Evolutionary conservation across 306 rosid species (phyloP).

Genomic region (Cyamopsis tetragonoloba): DNA sequence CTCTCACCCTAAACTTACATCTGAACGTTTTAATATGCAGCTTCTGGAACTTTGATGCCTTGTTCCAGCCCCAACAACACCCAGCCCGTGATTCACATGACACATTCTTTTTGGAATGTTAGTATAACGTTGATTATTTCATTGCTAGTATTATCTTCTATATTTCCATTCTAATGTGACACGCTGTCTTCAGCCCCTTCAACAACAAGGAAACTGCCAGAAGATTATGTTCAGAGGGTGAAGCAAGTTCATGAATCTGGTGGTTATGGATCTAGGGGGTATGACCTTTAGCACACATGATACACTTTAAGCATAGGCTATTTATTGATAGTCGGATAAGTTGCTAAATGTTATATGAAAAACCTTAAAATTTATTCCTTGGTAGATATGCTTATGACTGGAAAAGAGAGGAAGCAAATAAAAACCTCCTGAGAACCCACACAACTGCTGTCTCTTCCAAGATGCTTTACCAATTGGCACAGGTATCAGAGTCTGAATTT

Average conservation of each 20-base stretch:
- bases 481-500: slow-evolving; percentile 44
- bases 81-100: slow-evolving; percentile 99
- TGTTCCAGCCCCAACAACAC: slow-evolving; percentile 99
- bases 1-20: background rate
- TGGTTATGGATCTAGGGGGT: slow-evolving; percentile 94
- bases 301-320: background rate
- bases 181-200: slow-evolving; percentile 64
- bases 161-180: slow-evolving; percentile 23
- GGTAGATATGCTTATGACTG: slow-evolving; percentile 77
- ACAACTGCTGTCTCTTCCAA: slow-evolving; percentile 92
- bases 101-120: slow-evolving; percentile 79
- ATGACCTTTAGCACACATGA: slow-evolving; percentile 20
- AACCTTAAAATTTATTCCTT: slow-evolving; percentile 11
- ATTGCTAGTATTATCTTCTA: slow-evolving; percentile 8
- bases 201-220: slow-evolving; percentile 71
- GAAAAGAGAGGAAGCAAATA: slow-evolving; percentile 89
- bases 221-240: slow-evolving; percentile 93
- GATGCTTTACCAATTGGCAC: slow-evolving; percentile 84
- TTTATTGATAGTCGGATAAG: background rate
- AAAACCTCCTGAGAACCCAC: slow-evolving; percentile 88
- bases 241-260: slow-evolving; percentile 79
- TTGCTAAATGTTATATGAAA: slow-evolving; percentile 10
- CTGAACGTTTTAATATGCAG: slow-evolving; percentile 43
- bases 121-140: slow-evolving; percentile 3
- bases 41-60: slow-evolving; percentile 92